phyloP scores from a whole-genome alignment of 129 eudicot genomes.

The carrot (Daucus carota) region DH1_v3.0 NC_030387.2:33516501-33517000 shows the following conservation, averaged over 20 bases:
- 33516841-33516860: too few species aligned
- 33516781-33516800: background rate
- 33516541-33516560: too few species aligned
- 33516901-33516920: background rate
- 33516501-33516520: too few species aligned
- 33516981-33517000: background rate
- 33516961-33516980: slow-evolving; percentile 12
- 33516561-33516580: too few species aligned
- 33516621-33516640: too few species aligned
- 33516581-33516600: too few species aligned
- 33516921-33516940: background rate
- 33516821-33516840: too few species aligned
- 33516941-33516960: slow-evolving; percentile 7
- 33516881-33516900: background rate
- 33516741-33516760: background rate
- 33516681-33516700: background rate
- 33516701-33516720: background rate
- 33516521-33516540: too few species aligned
- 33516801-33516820: slow-evolving; percentile 3
- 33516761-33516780: background rate
- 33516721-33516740: background rate
- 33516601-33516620: too few species aligned
- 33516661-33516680: too few species aligned
- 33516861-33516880: background rate
- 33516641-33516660: too few species aligned